Base-by-base conservation (phyloP, 257 asterid genomes). In the Primulina eburnea region DNA sequence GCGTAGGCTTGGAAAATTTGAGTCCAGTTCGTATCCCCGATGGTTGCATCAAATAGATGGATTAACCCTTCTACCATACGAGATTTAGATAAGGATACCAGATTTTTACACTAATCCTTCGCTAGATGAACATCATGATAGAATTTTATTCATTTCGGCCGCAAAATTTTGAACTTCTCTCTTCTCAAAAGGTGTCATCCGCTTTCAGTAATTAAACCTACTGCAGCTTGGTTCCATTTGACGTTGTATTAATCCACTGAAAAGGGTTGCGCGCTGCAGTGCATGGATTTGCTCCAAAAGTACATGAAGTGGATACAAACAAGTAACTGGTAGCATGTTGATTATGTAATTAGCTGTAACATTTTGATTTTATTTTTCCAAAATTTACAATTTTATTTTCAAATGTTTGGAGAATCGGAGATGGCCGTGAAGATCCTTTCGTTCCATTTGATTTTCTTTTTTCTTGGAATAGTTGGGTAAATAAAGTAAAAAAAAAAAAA, bases 361-460 rank as follows among this genome's bases (percentile, higher is more conserved):
- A 33, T 20, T 40, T 30, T 14, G 63, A 59, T 59, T 59, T 10
- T 32, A 60, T 32, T 16, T 24, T 10, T 2, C 35, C 64, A 24
- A 40, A 40, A 40, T 24, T 60, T 32, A 1, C 32, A 20, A 12
- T 5, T 21, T 60, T 26, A 32, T 2, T 14, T 24, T 7, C 37
- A 10, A 28, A 16, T 60, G 64, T 11, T 60, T 50, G 68, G 72
- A 56, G 55, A 47, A n/a, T n/a, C n/a, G n/a, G n/a, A n/a, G n/a
- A n/a, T 47, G 18, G 18, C 55, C n/a, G 1, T 3, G 12, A 47
- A 47, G 6, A 12, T 47, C 18, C 55, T 2, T 47, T 12, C 18
- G 18, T 14, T 4, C 55, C 55, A 3, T 4, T 47, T 38, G 8
- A 38, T 9, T 38, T 38, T 9, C 29, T 28, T 28, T 40, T 47